These are phyloP conservation scores for Asterochloris sp. DNA, from an alignment of 139 green algal species.

Conservation along the genomic window DNA sequence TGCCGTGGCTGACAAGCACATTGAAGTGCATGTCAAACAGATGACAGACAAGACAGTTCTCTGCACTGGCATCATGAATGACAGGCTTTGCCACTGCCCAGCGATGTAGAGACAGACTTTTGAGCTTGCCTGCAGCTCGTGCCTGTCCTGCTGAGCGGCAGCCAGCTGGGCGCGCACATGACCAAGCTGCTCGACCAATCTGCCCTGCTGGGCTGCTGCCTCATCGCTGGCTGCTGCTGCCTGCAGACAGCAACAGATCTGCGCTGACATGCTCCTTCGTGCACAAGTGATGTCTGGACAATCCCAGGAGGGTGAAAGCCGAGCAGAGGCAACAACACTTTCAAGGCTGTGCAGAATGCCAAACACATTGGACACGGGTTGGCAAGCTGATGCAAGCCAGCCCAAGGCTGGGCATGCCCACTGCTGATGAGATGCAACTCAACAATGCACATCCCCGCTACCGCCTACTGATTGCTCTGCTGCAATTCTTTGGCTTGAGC, in stretches of 20 bases:
- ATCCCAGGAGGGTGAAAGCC: background rate
- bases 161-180: background rate
- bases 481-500: background rate
- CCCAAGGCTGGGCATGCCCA: no score
- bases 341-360: no score
- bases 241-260: background rate
- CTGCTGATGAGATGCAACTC: no score
- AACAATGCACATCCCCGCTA: no score
- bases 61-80: no score
- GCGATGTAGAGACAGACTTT: background rate
- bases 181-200: background rate
- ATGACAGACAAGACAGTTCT: no score
- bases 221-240: background rate
- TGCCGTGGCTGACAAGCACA: no score
- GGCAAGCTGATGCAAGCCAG: no score
- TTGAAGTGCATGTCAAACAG: no score
- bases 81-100: background rate
- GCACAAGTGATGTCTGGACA: background rate
- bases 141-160: background rate
- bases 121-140: slow-evolving; percentile 4
- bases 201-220: background rate
- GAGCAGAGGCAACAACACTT: no score
- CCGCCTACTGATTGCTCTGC: background rate
- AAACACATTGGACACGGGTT: no score
- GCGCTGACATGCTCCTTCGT: background rate